A percentile compares a stretch with the other conserved stretches of the same genome.
These are phyloP conservation scores for Elymus sibiricus DNA, from an alignment of 176 grass and related monocot species.

Conservation along the genomic window DNA sequence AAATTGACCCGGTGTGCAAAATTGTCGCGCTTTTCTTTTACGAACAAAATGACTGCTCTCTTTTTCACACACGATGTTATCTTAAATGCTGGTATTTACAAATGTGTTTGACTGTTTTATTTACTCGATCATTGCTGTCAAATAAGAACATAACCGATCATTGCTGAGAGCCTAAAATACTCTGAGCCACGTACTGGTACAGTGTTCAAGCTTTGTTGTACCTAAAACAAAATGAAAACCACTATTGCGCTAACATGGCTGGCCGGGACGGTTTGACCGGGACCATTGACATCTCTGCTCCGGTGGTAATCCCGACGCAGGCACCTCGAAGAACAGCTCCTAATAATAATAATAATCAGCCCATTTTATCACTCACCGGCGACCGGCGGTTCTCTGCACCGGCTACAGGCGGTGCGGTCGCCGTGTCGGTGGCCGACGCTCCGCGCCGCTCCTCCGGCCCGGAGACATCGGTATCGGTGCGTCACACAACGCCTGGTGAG, in stretches of 20 bases:
- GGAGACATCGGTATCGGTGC: background rate
- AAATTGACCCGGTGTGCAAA: background rate
- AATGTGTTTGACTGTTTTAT: too few relatives aligned
- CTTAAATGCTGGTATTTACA: too few relatives aligned
- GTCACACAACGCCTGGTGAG: slow-evolving; percentile 28
- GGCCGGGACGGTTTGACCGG: slow-evolving; percentile 31
- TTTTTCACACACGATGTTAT: background rate
- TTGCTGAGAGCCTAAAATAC: background rate
- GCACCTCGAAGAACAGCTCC: background rate
- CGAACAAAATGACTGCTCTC: background rate
- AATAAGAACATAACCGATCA: background rate
- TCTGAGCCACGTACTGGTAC: background rate
- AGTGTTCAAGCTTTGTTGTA: background rate
- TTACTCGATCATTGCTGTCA: background rate
- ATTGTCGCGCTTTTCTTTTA: background rate
- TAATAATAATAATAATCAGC: background rate
- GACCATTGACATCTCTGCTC: slow-evolving; percentile 31
- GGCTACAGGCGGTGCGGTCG: slow-evolving; percentile 30
- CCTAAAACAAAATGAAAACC: background rate
- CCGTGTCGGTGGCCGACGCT: slow-evolving; percentile 64
- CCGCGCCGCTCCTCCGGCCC: background rate
- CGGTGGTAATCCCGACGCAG: slow-evolving; percentile 28
- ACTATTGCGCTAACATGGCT: background rate
- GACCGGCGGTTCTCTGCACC: background rate
- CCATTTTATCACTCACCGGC: background rate